Evolutionary conservation across 306 rosid genomes (phyloP), one percentile per base, ranked within the genome.

Genomic region (Lathyrus aphaca): DNA sequence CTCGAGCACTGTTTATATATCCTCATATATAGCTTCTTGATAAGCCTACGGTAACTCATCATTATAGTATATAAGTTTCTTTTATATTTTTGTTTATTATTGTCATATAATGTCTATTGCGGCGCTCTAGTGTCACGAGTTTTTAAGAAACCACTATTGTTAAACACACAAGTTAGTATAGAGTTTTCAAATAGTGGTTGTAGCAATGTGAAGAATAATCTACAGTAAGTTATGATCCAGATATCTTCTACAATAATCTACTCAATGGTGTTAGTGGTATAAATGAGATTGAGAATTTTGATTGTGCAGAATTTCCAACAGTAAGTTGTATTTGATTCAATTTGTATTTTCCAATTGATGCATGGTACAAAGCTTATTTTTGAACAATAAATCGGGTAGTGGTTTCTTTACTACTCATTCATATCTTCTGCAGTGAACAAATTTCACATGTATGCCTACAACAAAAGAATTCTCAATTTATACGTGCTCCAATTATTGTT

Each of bases 261-360:
- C 96, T 94, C 17, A 84, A 91, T 75, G 99, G 99, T 77, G 89
- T 82, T 78, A 91, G 99, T 77, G 99, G 99, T 71, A 80, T 94
- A 48, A 94, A 97, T 9, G 96, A 94, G 86, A 94, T 94, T 21
- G 99, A 94, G 85, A 77, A 90, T 73, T 94, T 94, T 84, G 97
- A 94, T 79, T 94, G 99, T 82, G 82, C 95, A 60, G 89, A 89
- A 64, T 94, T 76, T 74, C 97, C 99, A 49, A 91, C 97, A n/a
- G 99, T 87, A 80, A 75, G 75, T 76, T 62, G 38, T 75, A 45
- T 57, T 38, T 71, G 65, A 66, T 58, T 60, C 55, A 42, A 39
- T 42, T 60, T 50, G 55, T 72, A 42, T 74, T 63, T 69, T 68
- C 40, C 30, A n/a, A 51, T 35, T 62, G 65, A 46, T 77, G 55